Conservation (phyloP, 2,329 filamentous ascomycete species). For the Podosphaera leucotricha region DNA sequence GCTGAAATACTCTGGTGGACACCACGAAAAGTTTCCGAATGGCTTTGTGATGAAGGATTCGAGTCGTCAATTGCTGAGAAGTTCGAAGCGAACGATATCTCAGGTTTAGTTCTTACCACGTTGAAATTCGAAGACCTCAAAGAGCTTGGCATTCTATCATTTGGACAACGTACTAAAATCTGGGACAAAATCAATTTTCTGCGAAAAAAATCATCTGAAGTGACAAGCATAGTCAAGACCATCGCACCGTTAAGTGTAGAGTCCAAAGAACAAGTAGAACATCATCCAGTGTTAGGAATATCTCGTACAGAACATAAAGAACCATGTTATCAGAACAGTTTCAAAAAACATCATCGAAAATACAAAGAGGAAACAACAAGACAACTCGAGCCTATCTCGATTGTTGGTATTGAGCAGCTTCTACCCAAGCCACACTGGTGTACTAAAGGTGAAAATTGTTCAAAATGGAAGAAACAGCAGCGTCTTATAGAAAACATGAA, state of each 20-base stretch:
- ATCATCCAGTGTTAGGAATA: not conserved
- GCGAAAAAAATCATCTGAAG: slow-evolving; percentile 28
- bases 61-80: slow-evolving; percentile 56
- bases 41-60: slow-evolving; percentile 67
- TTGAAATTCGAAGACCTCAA: slow-evolving; percentile 73
- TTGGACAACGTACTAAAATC: slow-evolving; percentile 55
- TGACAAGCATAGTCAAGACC: slow-evolving; percentile 37
- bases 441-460: slow-evolving; percentile 65
- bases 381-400: slow-evolving; percentile 66
- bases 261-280: not conserved
- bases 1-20: slow-evolving; percentile 41
- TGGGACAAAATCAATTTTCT: slow-evolving; percentile 61
- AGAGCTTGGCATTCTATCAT: slow-evolving; percentile 59
- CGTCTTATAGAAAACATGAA: slow-evolving; percentile 51
- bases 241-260: slow-evolving; percentile 8
- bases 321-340: slow-evolving; percentile 9
- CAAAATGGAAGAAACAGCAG: slow-evolving; percentile 63
- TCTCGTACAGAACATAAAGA: not conserved
- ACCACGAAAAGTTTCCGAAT: slow-evolving; percentile 56
- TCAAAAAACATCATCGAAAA: slow-evolving; percentile 10
- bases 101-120: slow-evolving; percentile 66
- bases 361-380: slow-evolving; percentile 23
- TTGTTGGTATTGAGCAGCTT: slow-evolving; percentile 76
- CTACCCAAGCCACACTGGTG: slow-evolving; percentile 68
- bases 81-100: slow-evolving; percentile 83